Evolutionary conservation across 2,329 filamentous ascomycete species (phyloP), one percentile per base, ranked within the genome.

Genomic region (Aspergillus terreus): DNA sequence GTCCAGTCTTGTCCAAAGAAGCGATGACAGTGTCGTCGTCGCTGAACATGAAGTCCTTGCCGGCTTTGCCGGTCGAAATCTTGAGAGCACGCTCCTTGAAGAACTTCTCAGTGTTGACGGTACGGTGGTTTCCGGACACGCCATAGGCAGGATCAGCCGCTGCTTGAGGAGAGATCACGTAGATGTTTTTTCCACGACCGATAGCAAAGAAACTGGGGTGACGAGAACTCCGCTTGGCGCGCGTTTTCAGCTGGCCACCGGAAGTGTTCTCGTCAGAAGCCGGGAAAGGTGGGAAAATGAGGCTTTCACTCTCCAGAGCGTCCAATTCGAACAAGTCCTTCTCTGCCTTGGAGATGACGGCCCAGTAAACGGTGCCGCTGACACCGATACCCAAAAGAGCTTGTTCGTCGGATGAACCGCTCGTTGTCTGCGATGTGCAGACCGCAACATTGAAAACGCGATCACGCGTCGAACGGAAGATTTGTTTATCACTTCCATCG

Each of bases 41-140:
- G 71, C 92, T 96, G 74, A 99, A 99, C 44, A 86, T 88, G 69
- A 99, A 99, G 70, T 99, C 94, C 72, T 99, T 99, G 57, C 92
- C 94, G 59, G 94, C 92, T 77, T 99, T 99, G 61, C 92, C 94
- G 56, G 92, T 97, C 61, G 92, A 90, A 72, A 99, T 96, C 73
- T 92, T 95, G 58, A 97, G 78, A 45, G 88, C 88, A 65, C 89
- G 92, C 67, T 96, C 87, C 66, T 86, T 86, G 59, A 94, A 83
- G 57, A 95, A 90, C 65, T 85, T 88, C 68, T 96, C 91, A 0
- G 89, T 94, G 67, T 96, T 88, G 55, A 96, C 90, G 36, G 78
- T 76, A 44, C 81, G 78, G 53, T 79, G 78, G 41, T 74, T 71
- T 11, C 72, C 70, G 45, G 79, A 76, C 47, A 78, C 70, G 43